Evolutionary conservation across 257 asterid genomes (phyloP), one percentile per base, ranked within the genome.

Genomic region (Plantago elongata): DNA sequence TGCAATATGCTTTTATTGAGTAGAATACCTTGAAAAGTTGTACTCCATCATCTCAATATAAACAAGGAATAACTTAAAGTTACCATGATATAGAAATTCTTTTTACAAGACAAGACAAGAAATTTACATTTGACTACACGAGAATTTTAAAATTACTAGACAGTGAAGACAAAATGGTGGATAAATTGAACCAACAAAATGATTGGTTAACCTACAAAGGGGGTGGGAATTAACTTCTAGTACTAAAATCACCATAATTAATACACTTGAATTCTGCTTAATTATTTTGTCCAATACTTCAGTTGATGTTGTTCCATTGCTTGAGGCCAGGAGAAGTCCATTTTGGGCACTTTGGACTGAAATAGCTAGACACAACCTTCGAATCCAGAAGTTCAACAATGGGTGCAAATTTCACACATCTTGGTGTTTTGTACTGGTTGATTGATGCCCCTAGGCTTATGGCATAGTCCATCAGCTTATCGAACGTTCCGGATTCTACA

Each of bases 391-490:
- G 79, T 77, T 91, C 94, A 14, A 91, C 79, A 51, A 91, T 85
- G 9, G 98, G 98, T 0, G 83, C 87, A 64, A 81, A 84, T 13
- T 81, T 88, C 11, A 91, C 98, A 43, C 98, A 91, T 47, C 98
- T 48, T 1, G 98, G 98, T 4, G 98, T 81, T 70, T 90, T 90
- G 71, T 90, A 90, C 88, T 89, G 95, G 14, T 90, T 90, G 9
- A 90, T 87, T 7, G 96, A 88, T 3, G 98, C 96, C 15, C 98
- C 98, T 15, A 80, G 62, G 70, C 88, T 83, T 15, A 91, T 85
- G 5, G 98, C 95, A 58, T 84, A 86, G 64, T 91, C 98, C 98
- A 91, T 91, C 1, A 91, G 83, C 84, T 88, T 91, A 40, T 91
- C 98, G 65, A 91, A 91, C 0, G 96, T 85, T 1, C 98, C 96